Evolutionary conservation across 306 rosid species (phyloP).

Genomic region (Elaeagnus macrophylla): DNA sequence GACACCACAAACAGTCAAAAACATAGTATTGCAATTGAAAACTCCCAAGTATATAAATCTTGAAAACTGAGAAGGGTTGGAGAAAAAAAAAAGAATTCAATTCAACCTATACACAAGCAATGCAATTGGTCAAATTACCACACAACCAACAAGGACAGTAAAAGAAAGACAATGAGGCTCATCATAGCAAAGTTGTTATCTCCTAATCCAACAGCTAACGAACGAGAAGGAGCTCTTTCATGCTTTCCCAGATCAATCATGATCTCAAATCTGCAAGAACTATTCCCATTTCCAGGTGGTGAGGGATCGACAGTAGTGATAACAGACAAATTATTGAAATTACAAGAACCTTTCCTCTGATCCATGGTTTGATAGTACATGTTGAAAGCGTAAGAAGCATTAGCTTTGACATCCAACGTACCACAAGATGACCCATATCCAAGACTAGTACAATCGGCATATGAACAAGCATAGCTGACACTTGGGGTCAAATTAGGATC

Average conservation of each 20-base stretch:
- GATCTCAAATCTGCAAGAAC: conserved; percentile 50
- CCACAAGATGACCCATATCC: conserved; percentile 69
- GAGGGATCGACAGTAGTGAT: conserved; percentile 52
- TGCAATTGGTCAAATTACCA: not conserved
- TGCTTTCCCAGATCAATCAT: conserved; percentile 70
- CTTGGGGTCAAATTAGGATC: conserved; percentile 44
- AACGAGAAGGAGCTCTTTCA: conserved; percentile 19
- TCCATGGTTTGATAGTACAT: conserved; percentile 63
- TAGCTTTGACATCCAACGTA: conserved; percentile 39
- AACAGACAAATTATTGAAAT: conserved; percentile 39
- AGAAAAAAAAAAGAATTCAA: not conserved
- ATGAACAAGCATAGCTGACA: conserved; percentile 56
- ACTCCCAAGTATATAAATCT: not conserved
- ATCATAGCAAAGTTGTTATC: conserved; percentile 20
- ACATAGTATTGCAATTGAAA: too few species aligned
- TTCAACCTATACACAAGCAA: too few species aligned
- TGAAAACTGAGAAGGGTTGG: not conserved
- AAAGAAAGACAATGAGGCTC: conserved; percentile 22
- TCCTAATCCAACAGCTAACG: conserved; percentile 20
- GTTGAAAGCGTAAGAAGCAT: conserved; percentile 88
- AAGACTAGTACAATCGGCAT: conserved; percentile 77
- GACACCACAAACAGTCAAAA: too few species aligned
- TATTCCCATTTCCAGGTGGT: conserved; percentile 22
- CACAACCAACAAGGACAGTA: conserved; percentile 4
- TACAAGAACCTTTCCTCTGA: conserved; percentile 55